Evolutionary conservation across 2,329 filamentous ascomycete species (phyloP), one percentile per base, ranked within the genome.

Genomic region (Rosellinia necatrix): DNA sequence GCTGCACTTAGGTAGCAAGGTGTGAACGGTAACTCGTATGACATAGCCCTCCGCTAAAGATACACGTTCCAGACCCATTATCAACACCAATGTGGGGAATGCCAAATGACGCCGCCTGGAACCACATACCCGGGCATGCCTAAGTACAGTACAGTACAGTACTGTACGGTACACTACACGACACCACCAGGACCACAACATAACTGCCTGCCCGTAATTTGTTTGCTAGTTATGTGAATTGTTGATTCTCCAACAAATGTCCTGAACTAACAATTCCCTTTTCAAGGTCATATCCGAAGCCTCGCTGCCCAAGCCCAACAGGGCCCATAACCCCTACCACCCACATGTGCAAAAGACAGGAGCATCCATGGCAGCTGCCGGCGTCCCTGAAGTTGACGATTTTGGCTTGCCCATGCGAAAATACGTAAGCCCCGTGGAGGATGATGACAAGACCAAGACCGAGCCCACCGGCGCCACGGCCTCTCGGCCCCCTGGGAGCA

Each of bases 371-470:
- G 65, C 68, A 60, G 64, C 67, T 58, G 67, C 62, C 65, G 65
- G 62, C 59, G 67, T 64, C 54, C 70, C 68, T 46, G 83, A 87
- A 66, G 74, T 85, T 56, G 88, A 91, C 70, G 88, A 91, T 63
- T 91, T 90, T 70, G 88, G 88, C 47, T 74, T 91, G 61, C 87
- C 87, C 15, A 80, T 88, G 59, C 79, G 77, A 69, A 82, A 78
- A 64, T 79, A 71, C 66, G 65, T 71, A 65, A 73, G 69, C 50
- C 71, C 74, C 27, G 50, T 40, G 49, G 58, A 51, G 49, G 43
- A 48, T 42, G 48, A 38, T 34, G 24, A 56, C 38, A 47, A 46
- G 42, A 37, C 27, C 17, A 34, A 60, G 25, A 37, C 41, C 29
- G 42, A 62, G 35, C 41, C 42, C 29, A 15, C 41, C 32, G 55